phyloP scores from a whole-genome alignment of 2,329 filamentous ascomycete species.

The Plenodomus lindquistii region DNA sequence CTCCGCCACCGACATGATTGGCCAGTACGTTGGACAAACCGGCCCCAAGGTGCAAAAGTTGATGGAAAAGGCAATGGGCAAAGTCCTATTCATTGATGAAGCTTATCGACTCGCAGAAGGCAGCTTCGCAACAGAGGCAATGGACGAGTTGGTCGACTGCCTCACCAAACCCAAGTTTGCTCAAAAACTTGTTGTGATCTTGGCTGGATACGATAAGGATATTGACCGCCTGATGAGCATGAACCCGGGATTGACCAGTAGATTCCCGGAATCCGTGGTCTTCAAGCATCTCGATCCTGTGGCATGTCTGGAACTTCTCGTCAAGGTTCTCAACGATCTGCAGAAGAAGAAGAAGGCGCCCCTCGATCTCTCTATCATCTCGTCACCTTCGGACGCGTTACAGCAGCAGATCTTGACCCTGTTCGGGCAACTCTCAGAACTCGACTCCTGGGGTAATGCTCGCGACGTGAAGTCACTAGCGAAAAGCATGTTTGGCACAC shows the following conservation, averaged over 20 bases:
- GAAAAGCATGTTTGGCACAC: slow-evolving; percentile 52
- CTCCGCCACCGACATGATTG: slow-evolving; percentile 71
- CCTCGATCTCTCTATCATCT: slow-evolving; percentile 32
- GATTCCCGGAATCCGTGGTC: slow-evolving; percentile 65
- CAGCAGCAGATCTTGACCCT: slow-evolving; percentile 20
- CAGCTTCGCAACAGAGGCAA: slow-evolving; percentile 60
- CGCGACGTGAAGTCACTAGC: slow-evolving; percentile 63
- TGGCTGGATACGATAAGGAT: slow-evolving; percentile 70
- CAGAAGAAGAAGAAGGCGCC: slow-evolving; percentile 34
- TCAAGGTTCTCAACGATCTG: slow-evolving; percentile 40
- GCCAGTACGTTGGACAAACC: slow-evolving; percentile 70
- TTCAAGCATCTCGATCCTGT: slow-evolving; percentile 52
- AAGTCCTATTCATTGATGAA: slow-evolving; percentile 73
- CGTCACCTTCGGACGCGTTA: slow-evolving; percentile 19
- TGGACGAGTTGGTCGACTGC: slow-evolving; percentile 57
- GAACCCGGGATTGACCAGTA: slow-evolving; percentile 66
- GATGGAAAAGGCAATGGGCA: slow-evolving; percentile 66
- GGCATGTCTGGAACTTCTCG: slow-evolving; percentile 46
- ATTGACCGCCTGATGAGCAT: slow-evolving; percentile 65
- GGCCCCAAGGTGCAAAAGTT: slow-evolving; percentile 66
- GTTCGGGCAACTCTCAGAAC: slow-evolving; percentile 49
- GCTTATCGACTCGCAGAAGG: slow-evolving; percentile 67
- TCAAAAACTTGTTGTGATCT: slow-evolving; percentile 66
- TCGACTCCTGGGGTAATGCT: slow-evolving; percentile 64
- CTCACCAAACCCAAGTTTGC: slow-evolving; percentile 62